Evolutionary conservation across 1,284 basidiomycete genomes (phyloP).

Genomic region (Leccinum solheimii): DNA sequence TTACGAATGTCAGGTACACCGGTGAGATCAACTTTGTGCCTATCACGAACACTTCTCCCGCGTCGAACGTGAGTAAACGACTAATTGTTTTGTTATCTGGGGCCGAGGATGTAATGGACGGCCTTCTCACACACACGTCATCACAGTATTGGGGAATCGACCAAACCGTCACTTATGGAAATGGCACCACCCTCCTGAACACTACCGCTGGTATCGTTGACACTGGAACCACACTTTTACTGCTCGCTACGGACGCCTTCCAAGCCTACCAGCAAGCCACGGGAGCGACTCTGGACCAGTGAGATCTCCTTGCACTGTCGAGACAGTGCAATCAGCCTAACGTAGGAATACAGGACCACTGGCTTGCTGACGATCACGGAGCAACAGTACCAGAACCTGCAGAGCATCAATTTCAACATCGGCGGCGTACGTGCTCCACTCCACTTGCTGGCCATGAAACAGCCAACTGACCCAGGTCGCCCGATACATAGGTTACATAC

Average conservation of each 20-base stretch:
- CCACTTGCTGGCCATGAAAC: background rate
- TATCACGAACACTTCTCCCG: slow-evolving; percentile 34
- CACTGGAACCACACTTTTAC: slow-evolving; percentile 35
- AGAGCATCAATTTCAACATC: slow-evolving; percentile 60
- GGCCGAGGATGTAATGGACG: background rate
- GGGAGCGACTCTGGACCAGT: slow-evolving; percentile 45
- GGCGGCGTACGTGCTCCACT: slow-evolving; percentile 36
- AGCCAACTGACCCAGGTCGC: background rate
- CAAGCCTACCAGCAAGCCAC: slow-evolving; percentile 46
- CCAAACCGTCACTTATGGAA: slow-evolving; percentile 30
- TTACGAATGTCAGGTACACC: slow-evolving; percentile 25
- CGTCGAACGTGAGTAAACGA: slow-evolving; percentile 28
- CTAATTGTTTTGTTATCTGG: background rate
- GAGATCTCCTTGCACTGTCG: slow-evolving; percentile 12
- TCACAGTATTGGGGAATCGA: slow-evolving; percentile 37
- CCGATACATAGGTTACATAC: slow-evolving; percentile 30
- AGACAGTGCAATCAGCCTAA: background rate
- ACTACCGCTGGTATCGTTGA: slow-evolving; percentile 36
- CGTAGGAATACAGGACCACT: slow-evolving; percentile 35
- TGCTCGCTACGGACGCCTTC: slow-evolving; percentile 44
- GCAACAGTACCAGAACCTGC: slow-evolving; percentile 48
- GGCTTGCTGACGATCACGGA: slow-evolving; percentile 58
- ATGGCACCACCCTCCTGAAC: slow-evolving; percentile 19
- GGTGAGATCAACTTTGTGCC: slow-evolving; percentile 33
- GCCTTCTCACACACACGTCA: slow-evolving; percentile 9